Percentiles rank a stretch among this genome's conserved stretches.
These are phyloP conservation scores for Escallonia herrerae DNA, from an alignment of 129 eudicot species.

Conservation along the genomic window DNA sequence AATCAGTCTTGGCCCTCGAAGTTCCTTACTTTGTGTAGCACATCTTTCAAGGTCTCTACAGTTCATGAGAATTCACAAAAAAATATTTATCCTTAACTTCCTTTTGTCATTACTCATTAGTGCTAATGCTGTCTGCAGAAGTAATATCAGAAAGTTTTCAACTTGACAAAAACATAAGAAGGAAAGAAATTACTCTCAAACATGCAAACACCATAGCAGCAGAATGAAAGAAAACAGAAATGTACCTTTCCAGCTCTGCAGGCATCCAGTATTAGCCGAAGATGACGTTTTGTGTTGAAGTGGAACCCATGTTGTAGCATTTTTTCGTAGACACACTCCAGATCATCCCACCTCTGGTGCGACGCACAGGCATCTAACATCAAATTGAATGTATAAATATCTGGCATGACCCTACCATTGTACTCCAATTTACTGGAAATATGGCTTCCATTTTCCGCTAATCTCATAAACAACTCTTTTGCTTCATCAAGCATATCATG, in stretches of 20 bases:
- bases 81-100: too few species aligned
- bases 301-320: constrained; percentile 67
- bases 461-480: constrained; percentile 40
- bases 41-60: too few species aligned
- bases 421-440: constrained; percentile 33
- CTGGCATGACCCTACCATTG: constrained; percentile 48
- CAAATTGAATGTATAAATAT: constrained; percentile 68
- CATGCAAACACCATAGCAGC: too few species aligned
- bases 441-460: constrained; percentile 38
- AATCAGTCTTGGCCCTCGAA: too few species aligned
- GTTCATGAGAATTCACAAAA: too few species aligned
- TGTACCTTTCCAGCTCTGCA: constrained; percentile 67
- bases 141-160: too few species aligned
- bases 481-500: constrained; percentile 66
- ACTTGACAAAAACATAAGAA: too few species aligned
- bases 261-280: constrained; percentile 56
- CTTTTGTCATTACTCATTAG: too few species aligned
- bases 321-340: constrained; percentile 47
- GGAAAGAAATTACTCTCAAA: too few species aligned
- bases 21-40: too few species aligned
- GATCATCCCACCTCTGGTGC: constrained; percentile 68
- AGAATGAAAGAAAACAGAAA: background rate
- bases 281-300: constrained; percentile 80
- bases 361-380: constrained; percentile 62
- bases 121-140: too few species aligned